Evolutionary conservation across 2,329 filamentous ascomycete species (phyloP).

Genomic region (Diplodia corticola): DNA sequence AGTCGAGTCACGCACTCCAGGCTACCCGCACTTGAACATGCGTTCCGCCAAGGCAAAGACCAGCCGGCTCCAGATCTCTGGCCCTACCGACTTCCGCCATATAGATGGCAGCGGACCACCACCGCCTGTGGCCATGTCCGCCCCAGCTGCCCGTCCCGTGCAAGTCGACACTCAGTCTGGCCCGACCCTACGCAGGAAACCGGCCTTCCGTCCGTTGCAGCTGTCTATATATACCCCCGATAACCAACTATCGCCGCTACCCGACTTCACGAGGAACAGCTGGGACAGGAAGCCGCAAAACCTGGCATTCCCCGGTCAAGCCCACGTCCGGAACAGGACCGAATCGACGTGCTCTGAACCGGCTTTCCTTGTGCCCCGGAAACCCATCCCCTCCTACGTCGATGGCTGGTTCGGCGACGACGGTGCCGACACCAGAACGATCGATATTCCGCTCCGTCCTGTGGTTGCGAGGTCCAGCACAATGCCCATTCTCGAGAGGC

Average conservation of each 20-base stretch:
- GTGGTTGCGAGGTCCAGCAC: slow-evolving; percentile 31
- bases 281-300: slow-evolving; percentile 27
- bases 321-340: background rate
- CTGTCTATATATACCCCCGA: slow-evolving; percentile 42
- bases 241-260: slow-evolving; percentile 39
- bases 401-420: slow-evolving; percentile 1
- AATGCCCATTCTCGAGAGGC: background rate
- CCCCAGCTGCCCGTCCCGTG: slow-evolving; percentile 30
- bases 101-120: slow-evolving; percentile 29
- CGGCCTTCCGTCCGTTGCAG: slow-evolving; percentile 40
- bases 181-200: slow-evolving; percentile 19
- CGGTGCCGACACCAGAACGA: slow-evolving; percentile 14
- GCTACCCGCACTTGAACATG: slow-evolving; percentile 27
- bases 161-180: background rate
- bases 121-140: slow-evolving; percentile 30
- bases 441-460: slow-evolving; percentile 31
- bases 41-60: slow-evolving; percentile 33
- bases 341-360: background rate
- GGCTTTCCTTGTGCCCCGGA: background rate
- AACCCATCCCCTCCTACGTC: slow-evolving; percentile 8
- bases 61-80: slow-evolving; percentile 37
- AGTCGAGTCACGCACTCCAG: slow-evolving; percentile 6
- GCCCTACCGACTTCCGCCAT: slow-evolving; percentile 40
- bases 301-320: background rate
- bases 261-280: slow-evolving; percentile 38